Conservation (phyloP, 2,329 filamentous ascomycete genomes). For the Fusarium paranaense region DNA sequence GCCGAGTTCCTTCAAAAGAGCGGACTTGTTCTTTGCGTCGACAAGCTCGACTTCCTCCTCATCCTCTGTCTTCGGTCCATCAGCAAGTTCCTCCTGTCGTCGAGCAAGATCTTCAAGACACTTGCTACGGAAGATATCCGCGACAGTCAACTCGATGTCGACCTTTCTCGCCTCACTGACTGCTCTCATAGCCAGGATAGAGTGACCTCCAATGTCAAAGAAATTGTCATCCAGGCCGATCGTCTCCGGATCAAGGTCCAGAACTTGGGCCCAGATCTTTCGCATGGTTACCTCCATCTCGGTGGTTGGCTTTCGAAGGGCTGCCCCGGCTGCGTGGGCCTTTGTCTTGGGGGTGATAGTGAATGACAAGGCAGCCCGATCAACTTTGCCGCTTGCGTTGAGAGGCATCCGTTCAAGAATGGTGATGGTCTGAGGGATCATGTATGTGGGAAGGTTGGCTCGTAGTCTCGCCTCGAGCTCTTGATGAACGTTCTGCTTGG, state of each 20-base stretch:
- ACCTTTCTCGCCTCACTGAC: conserved; percentile 23
- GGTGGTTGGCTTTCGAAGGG: neutral
- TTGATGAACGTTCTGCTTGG: neutral
- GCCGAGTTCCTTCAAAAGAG: conserved; percentile 10
- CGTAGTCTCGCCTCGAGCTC: neutral
- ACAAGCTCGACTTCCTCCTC: conserved; percentile 2
- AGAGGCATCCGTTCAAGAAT: conserved; percentile 7
- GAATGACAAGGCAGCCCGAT: neutral
- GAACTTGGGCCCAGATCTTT: conserved; percentile 51
- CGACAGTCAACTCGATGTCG: conserved; percentile 1
- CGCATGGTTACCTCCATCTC: conserved; percentile 31
- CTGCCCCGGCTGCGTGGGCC: neutral
- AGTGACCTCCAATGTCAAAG: conserved; percentile 59
- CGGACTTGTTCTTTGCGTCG: conserved; percentile 4
- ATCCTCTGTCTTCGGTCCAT: neutral
- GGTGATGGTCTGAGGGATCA: conserved; percentile 3
- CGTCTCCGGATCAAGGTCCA: conserved; percentile 46
- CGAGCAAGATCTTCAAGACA: conserved; percentile 10
- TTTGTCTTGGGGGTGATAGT: neutral
- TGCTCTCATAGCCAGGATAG: conserved; percentile 58
- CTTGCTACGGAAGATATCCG: conserved; percentile 21
- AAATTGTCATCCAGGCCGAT: conserved; percentile 50
- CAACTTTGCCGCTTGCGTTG: conserved; percentile 17
- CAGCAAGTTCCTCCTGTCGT: neutral
- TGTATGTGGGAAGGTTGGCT: conserved; percentile 3